phyloP scores from a whole-genome alignment of 2,329 filamentous ascomycete genomes.

The Seiridium cupressi region DNA sequence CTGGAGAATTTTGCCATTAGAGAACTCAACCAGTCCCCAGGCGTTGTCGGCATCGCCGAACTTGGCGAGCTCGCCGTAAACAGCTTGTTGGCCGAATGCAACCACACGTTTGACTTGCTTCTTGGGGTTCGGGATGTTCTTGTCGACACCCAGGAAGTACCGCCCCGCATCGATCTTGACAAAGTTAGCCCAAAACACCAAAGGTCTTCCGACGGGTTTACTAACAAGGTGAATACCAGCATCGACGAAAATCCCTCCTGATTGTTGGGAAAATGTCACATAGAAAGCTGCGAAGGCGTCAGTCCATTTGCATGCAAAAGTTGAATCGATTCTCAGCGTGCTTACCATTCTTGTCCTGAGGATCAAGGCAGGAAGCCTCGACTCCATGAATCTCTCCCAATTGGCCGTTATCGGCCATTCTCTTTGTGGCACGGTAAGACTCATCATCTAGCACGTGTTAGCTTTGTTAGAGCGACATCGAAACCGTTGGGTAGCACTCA shows the following conservation, averaged over 20 bases:
- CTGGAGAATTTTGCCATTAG: constrained; percentile 1
- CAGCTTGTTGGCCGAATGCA: constrained; percentile 2
- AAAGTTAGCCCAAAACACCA: not conserved
- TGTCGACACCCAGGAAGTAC: constrained; percentile 3
- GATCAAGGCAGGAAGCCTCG: not conserved
- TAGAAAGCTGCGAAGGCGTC: not conserved
- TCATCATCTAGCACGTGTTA: not conserved
- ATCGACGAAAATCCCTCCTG: constrained; percentile 2
- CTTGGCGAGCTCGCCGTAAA: constrained; percentile 2
- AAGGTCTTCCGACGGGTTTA: not conserved
- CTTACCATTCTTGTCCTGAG: constrained; percentile 2
- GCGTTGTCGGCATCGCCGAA: constrained; percentile 5
- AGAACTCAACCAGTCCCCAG: constrained; percentile 5
- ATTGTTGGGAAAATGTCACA: not conserved
- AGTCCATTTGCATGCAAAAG: not conserved
- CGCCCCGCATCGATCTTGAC: not conserved
- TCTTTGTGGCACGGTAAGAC: constrained; percentile 3
- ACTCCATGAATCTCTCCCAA: constrained; percentile 1
- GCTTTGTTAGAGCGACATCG: not conserved
- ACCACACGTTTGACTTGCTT: constrained; percentile 5
- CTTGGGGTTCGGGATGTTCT: constrained; percentile 4
- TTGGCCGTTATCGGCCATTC: not conserved
- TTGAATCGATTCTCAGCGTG: too few relatives aligned
- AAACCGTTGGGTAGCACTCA: not conserved
- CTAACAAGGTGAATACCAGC: constrained; percentile 2